Evolutionary conservation across 148 eudicot genomes (phyloP), one percentile per base, ranked within the genome.

Genomic region (Dysphania ambrosioides): DNA sequence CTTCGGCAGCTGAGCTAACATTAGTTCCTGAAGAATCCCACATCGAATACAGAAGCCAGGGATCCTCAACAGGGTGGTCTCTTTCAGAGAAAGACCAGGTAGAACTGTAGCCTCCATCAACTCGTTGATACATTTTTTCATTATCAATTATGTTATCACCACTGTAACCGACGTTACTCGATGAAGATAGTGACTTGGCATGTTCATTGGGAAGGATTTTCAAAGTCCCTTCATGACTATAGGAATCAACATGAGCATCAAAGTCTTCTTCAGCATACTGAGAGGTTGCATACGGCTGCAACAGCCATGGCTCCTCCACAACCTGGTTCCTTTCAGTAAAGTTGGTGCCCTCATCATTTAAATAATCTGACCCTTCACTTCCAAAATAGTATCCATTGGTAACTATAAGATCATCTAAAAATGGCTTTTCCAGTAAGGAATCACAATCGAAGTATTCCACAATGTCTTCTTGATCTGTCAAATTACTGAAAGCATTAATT

Each of bases 221-320:
- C 16, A 57, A 70, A 63, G 69, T 35, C 72, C 69, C 75, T 51
- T 76, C 75, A 53, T 66, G 75, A 57, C 78, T 79, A 23, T 44
- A 80, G 72, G 74, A 62, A 76, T 60, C 75, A 66, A 56, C 44
- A 21, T 76, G 79, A 78, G 70, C 63, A 75, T 73, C 56, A 26
- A 82, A 71, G 34, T 71, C 79, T 73, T 75, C 71, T 66, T 68
- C 82, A 70, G 72, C 74, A 70, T 55, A 59, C 21, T 71, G 62
- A 62, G 76, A 82, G 59, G 60, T 64, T 16, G 34, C 47, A 49
- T 85, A 77, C 8, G 84, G 76, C 76, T 77, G 83, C 27, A 83
- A 76, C 51, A 92, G 83, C 98, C 98, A 94, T 72, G 98, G 98
- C 86, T 94, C 98, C 88, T 94, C 98, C 13, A 84, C 41, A 26